Evolutionary conservation across 169 alveolate genomes (phyloP).

Genomic region (Cryptosporidium felis): DNA sequence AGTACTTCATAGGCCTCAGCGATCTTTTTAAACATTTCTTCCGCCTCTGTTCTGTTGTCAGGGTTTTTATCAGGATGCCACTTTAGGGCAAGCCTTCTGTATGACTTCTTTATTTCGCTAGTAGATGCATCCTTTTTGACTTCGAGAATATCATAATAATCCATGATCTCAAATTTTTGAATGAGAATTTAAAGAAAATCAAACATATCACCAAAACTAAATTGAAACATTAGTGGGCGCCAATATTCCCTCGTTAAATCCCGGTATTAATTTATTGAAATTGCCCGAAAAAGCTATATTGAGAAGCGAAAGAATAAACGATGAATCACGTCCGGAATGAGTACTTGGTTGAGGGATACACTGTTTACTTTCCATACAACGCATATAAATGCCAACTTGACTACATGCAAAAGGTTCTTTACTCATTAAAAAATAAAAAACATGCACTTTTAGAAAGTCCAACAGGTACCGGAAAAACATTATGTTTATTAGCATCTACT

Average conservation of each 20-base stretch:
- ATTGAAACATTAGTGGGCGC: not conserved
- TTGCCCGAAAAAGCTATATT: not conserved
- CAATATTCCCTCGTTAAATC: slow-evolving; percentile 8
- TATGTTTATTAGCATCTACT: slow-evolving; percentile 90
- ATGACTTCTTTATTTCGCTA: slow-evolving; percentile 81
- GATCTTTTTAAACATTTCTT: slow-evolving; percentile 86
- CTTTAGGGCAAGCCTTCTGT: slow-evolving; percentile 83
- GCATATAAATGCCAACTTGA: slow-evolving; percentile 85
- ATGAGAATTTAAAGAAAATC: not conserved
- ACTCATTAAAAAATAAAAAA: slow-evolving; percentile 79
- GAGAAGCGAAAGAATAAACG: slow-evolving; percentile 41
- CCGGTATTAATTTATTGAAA: not conserved
- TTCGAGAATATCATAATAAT: slow-evolving; percentile 85
- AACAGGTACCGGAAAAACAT: slow-evolving; percentile 97
- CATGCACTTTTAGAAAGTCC: slow-evolving; percentile 95
- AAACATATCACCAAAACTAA: not conserved
- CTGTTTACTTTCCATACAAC: slow-evolving; percentile 86
- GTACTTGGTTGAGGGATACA: slow-evolving; percentile 64
- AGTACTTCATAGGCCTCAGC: slow-evolving; percentile 91
- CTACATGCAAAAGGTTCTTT: slow-evolving; percentile 83
- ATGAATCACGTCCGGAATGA: slow-evolving; percentile 44
- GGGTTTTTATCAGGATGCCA: slow-evolving; percentile 87
- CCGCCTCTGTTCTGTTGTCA: slow-evolving; percentile 84
- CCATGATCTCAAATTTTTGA: slow-evolving; percentile 19
- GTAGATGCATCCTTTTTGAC: slow-evolving; percentile 79